Percentiles rank a stretch among this genome's conserved stretches.
Evolutionary conservation across 83 land plant species (phyloP).

Genomic region (Thuja plicata): DNA sequence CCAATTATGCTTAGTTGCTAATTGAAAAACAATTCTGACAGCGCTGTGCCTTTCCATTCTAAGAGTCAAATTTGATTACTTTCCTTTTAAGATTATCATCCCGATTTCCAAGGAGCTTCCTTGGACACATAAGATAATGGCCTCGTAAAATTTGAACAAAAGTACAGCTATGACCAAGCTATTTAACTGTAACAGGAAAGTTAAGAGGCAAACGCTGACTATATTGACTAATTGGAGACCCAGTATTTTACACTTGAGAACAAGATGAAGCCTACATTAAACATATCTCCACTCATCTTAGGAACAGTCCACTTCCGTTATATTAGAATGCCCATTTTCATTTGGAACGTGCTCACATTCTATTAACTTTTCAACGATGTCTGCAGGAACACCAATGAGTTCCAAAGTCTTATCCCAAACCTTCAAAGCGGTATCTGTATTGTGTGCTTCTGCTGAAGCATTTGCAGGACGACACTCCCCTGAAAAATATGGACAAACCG

Average conservation of each 20-base stretch:
- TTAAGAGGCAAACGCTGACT: background rate
- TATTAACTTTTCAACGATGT: constrained; percentile 57
- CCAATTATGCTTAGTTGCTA: background rate
- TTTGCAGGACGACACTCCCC: constrained; percentile 67
- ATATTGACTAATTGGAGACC: background rate
- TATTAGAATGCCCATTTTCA: constrained; percentile 22
- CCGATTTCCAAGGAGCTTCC: background rate
- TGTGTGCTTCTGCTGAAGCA: constrained; percentile 71
- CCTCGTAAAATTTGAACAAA: background rate
- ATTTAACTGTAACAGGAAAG: background rate
- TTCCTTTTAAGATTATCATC: background rate
- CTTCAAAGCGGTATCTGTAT: constrained; percentile 38
- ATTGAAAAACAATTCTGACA: background rate
- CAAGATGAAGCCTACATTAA: background rate
- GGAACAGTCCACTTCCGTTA: background rate
- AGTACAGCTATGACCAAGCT: background rate
- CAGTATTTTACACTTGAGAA: background rate
- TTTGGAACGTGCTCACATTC: constrained; percentile 58
- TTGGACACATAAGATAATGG: background rate
- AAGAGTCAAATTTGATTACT: background rate
- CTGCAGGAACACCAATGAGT: constrained; percentile 61
- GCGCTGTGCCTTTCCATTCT: background rate
- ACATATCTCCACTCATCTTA: background rate
- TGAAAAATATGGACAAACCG: constrained; percentile 63
- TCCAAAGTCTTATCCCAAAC: constrained; percentile 76